These are phyloP conservation scores for Rhododendron mucronatum DNA, from an alignment of 148 eudicot species.

Conservation along the genomic window DNA sequence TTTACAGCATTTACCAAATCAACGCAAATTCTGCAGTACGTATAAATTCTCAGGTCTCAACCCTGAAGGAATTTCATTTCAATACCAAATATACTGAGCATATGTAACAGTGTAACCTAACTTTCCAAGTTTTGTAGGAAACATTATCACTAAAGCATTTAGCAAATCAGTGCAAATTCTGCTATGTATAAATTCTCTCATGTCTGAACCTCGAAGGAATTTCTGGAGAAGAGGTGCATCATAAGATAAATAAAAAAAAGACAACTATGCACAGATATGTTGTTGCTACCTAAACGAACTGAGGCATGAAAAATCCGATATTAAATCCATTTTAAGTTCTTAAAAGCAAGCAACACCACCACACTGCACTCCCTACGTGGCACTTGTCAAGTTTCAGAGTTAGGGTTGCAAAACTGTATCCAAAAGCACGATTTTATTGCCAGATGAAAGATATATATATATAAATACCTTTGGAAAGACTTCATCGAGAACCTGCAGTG, in stretches of 20 bases:
- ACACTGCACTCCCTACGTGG: neutral
- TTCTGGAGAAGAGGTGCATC: neutral
- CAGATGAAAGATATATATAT: neutral
- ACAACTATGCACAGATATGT: neutral
- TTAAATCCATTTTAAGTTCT: neutral
- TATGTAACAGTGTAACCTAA: neutral
- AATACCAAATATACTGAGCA: neutral
- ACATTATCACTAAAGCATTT: neutral
- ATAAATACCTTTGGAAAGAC: conserved; percentile 81
- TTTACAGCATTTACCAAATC: conserved; percentile 2
- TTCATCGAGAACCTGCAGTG: conserved; percentile 65
- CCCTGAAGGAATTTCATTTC: neutral
- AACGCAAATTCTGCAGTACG: neutral
- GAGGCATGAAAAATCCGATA: neutral
- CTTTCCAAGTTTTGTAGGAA: neutral
- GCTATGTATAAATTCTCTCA: neutral
- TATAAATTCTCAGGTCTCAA: neutral
- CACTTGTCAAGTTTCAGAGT: neutral
- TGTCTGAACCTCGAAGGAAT: neutral
- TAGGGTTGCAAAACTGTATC: neutral
- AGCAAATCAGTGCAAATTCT: neutral
- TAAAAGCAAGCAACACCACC: neutral
- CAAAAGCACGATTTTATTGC: neutral
- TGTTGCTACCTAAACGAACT: neutral
- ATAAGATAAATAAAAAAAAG: neutral